phyloP scores from a whole-genome alignment of 139 green algal species.

The Coccomyxa sp. region DNA sequence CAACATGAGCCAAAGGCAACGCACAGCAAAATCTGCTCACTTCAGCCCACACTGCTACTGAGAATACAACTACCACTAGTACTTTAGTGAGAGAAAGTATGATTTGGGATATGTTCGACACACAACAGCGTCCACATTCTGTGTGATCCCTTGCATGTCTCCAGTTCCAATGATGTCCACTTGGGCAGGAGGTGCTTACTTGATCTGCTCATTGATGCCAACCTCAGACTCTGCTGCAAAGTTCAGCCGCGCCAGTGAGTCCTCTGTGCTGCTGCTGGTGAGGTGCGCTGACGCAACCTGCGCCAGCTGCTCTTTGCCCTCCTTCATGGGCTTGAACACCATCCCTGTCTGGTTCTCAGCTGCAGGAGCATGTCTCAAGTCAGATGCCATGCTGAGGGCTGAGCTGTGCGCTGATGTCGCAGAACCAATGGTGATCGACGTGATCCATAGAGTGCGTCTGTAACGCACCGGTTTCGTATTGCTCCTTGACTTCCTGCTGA shows the following conservation, averaged over 20 bases:
- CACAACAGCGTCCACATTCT: background rate
- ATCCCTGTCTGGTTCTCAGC: too few relatives aligned
- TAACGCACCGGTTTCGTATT: too few relatives aligned
- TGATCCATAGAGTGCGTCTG: too few relatives aligned
- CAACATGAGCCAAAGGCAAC: too few relatives aligned
- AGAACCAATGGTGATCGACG: too few relatives aligned
- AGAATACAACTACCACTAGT: background rate
- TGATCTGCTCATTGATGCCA: slow-evolving; percentile 97
- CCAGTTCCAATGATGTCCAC: background rate
- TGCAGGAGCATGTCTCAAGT: too few relatives aligned
- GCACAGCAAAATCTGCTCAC: background rate
- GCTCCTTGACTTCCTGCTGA: too few relatives aligned
- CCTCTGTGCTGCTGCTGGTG: background rate
- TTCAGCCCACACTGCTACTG: background rate
- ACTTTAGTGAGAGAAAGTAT: too few relatives aligned
- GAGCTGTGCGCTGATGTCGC: too few relatives aligned
- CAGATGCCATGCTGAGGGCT: too few relatives aligned
- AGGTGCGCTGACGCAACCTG: slow-evolving; percentile 9
- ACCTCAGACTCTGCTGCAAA: slow-evolving; percentile 77
- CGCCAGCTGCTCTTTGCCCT: slow-evolving; percentile 12
- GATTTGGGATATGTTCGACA: background rate
- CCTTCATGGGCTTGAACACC: too few relatives aligned
- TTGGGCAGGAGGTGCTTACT: slow-evolving; percentile 48
- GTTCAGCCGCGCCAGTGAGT: slow-evolving; percentile 73
- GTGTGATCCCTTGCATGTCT: background rate